phyloP scores from a whole-genome alignment of 2,329 filamentous ascomycete genomes.

The Aureobasidium pullulans region DNA sequence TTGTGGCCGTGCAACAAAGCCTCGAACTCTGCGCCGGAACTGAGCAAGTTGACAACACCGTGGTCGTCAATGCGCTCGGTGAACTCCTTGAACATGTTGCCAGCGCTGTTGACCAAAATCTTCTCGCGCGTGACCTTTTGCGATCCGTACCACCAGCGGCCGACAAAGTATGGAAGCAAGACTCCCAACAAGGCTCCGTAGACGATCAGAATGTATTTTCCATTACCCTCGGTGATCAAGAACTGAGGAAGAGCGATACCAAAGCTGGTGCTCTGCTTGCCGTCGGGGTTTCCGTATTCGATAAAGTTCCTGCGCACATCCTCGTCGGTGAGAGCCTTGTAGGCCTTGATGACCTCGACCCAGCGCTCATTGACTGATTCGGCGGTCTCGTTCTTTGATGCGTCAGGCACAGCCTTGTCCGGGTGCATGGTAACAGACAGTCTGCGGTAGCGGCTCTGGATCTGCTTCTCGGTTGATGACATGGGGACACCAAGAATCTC shows the following conservation, averaged over 20 bases:
- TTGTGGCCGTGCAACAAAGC: constrained; percentile 68
- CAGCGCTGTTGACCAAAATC: constrained; percentile 85
- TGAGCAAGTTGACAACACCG: constrained; percentile 72
- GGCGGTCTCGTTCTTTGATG: constrained; percentile 78
- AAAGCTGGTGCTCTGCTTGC: constrained; percentile 97
- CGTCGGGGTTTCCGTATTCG: constrained; percentile 91
- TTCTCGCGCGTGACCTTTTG: constrained; percentile 90
- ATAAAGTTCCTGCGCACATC: constrained; percentile 96
- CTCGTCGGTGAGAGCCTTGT: constrained; percentile 95
- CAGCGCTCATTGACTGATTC: constrained; percentile 81
- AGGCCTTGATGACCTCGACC: constrained; percentile 94
- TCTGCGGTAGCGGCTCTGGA: constrained; percentile 84
- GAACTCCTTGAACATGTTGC: constrained; percentile 90
- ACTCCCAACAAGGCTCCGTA: constrained; percentile 86
- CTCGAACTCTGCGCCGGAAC: constrained; percentile 78
- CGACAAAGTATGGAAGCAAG: constrained; percentile 83
- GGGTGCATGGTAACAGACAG: constrained; percentile 84
- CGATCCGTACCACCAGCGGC: constrained; percentile 98
- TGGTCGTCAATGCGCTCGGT: constrained; percentile 74
- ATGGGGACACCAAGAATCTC: constrained; percentile 83
- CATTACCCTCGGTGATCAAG: constrained; percentile 86
- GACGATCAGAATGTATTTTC: constrained; percentile 87
- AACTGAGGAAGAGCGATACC: constrained; percentile 92
- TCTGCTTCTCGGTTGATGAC: constrained; percentile 79
- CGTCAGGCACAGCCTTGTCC: constrained; percentile 81